Evolutionary conservation across 257 asterid genomes (phyloP).

Genomic region (Avicennia marina): DNA sequence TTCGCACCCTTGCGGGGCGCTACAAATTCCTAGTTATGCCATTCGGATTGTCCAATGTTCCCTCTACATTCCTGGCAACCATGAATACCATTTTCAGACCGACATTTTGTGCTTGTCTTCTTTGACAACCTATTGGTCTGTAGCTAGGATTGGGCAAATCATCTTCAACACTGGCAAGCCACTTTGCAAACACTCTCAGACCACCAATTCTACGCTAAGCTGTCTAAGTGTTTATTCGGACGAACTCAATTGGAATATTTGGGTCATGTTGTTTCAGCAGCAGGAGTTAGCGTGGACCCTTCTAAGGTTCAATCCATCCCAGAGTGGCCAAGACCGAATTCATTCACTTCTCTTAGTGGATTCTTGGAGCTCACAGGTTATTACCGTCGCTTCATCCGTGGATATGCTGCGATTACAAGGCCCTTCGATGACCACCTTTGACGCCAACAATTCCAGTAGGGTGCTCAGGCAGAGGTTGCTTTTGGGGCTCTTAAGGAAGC

Average conservation of each 20-base stretch:
- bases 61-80: background rate
- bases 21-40: background rate
- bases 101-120: too few species aligned
- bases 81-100: background rate
- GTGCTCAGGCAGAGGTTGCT: too few species aligned
- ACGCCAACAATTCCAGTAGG: too few species aligned
- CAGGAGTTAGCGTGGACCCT: background rate
- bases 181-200: too few species aligned
- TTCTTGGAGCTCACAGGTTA: constrained; percentile 3
- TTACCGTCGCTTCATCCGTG: background rate
- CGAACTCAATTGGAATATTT: too few species aligned
- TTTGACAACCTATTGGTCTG: background rate
- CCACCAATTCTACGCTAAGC: too few species aligned
- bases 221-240: too few species aligned
- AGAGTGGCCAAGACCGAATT: background rate
- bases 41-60: background rate
- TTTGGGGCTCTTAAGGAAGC: too few species aligned
- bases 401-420: background rate
- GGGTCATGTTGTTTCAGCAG: too few species aligned
- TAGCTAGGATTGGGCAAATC: too few species aligned
- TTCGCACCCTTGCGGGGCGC: background rate
- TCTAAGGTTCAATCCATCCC: background rate
- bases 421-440: too few species aligned
- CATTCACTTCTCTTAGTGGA: background rate
- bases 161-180: too few species aligned